Evolutionary conservation across 2,329 filamentous ascomycete species (phyloP).

Genomic region (Sporothrix brunneoviolacea): DNA sequence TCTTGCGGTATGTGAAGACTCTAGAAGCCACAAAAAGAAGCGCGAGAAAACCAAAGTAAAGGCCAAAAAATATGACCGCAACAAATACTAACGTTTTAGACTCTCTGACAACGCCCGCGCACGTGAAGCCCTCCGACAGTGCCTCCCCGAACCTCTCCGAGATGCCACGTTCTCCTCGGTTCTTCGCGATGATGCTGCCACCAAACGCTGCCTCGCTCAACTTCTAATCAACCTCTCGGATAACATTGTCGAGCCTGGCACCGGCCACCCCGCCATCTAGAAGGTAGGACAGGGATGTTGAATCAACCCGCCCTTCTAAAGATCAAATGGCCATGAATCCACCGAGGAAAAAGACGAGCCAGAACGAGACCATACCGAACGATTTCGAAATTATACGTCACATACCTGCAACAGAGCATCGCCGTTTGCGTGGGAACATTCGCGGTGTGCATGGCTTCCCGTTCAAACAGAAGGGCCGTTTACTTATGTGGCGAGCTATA

Average conservation of each 20-base stretch:
- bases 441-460: no score
- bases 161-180: conserved; percentile 97
- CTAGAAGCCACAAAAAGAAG: no score
- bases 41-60: no score
- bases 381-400: no score
- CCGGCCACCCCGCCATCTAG: conserved; percentile 20
- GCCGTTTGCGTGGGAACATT: no score
- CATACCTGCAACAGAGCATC: no score
- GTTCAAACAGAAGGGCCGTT: no score
- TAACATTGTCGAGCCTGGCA: conserved; percentile 55
- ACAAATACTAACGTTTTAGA: conserved; percentile 37
- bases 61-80: no score
- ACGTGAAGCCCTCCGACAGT: conserved; percentile 89
- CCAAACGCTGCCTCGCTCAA: conserved; percentile 95
- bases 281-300: neutral
- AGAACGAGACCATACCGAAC: no score
- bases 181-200: conserved; percentile 91
- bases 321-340: neutral
- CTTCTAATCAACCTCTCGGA: conserved; percentile 94
- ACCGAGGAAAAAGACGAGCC: neutral
- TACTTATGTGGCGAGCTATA: no score
- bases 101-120: conserved; percentile 94
- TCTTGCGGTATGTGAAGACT: conserved; percentile 78
- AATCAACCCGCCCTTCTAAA: neutral
- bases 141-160: conserved; percentile 94